These are phyloP conservation scores for Allium sativum DNA, from an alignment of 106 monocot genomes.

Conservation along the genomic window DNA sequence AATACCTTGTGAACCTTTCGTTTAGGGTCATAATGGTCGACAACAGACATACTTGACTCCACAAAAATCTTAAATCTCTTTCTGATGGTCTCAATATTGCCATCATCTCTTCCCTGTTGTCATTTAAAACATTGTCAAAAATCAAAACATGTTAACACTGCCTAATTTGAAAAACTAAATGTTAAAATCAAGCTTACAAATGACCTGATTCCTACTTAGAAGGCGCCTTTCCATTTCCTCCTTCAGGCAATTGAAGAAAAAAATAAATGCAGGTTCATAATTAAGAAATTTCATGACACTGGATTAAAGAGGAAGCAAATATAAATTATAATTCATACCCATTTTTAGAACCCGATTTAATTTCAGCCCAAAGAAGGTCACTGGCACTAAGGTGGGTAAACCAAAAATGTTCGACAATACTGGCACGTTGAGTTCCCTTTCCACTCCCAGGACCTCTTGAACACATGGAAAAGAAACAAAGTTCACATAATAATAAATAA, in stretches of 20 bases:
- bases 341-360: conserved; percentile 72
- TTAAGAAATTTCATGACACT: no score
- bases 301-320: no score
- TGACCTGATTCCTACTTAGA: conserved; percentile 73
- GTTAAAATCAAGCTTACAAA: no score
- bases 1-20: conserved; percentile 74
- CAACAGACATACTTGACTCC: conserved; percentile 65
- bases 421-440: conserved; percentile 80
- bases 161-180: no score
- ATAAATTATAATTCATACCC: conserved; percentile 37
- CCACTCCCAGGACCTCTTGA: conserved; percentile 92
- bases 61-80: conserved; percentile 72
- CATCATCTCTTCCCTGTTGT: conserved; percentile 80
- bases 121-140: no score
- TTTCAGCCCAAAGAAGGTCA: conserved; percentile 84
- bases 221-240: conserved; percentile 69
- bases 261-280: conserved; percentile 54
- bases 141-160: no score
- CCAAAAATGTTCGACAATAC: conserved; percentile 72
- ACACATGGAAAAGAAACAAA: background rate
- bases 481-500: no score
- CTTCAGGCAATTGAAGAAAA: conserved; percentile 70
- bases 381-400: conserved; percentile 91
- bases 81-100: conserved; percentile 80
- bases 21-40: conserved; percentile 52